Evolutionary conservation across 768 basidiomycete genomes (phyloP).

Genomic region (Saitozyma sp.): DNA sequence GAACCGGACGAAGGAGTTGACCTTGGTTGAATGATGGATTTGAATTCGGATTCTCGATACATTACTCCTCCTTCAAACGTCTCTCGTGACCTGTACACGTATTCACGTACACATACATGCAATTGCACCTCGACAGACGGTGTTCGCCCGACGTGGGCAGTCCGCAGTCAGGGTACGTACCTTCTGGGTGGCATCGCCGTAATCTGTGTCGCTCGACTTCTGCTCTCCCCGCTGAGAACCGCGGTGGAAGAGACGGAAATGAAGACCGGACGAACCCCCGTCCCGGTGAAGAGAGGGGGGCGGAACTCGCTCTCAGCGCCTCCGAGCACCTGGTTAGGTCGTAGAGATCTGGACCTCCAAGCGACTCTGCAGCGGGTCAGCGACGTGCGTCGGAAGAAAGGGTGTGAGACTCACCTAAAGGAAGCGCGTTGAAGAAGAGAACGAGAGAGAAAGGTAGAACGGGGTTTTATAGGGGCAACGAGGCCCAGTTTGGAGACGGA

Average conservation of each 20-base stretch:
- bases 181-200: too few relatives aligned
- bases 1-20: constrained; percentile 61
- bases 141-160: too few relatives aligned
- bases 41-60: too few relatives aligned
- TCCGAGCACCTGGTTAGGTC: constrained; percentile 38
- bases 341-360: constrained; percentile 28
- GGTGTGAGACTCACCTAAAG: constrained; percentile 26
- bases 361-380: constrained; percentile 33
- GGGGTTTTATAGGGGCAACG: not conserved
- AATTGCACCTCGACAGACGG: too few relatives aligned
- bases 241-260: too few relatives aligned
- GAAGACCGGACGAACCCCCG: constrained; percentile 26
- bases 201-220: too few relatives aligned
- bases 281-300: constrained; percentile 18
- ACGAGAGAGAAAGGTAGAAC: constrained; percentile 4
- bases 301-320: constrained; percentile 26
- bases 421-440: constrained; percentile 19
- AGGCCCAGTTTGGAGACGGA: constrained; percentile 1
- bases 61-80: too few relatives aligned
- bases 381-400: not conserved
- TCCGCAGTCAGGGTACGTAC: too few relatives aligned
- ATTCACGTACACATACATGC: too few relatives aligned
- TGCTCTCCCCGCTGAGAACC: too few relatives aligned
- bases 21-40: constrained; percentile 46
- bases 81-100: too few relatives aligned